Conservation (phyloP, 1,284 basidiomycete genomes). For the Cryptococcus sp. region DNA sequence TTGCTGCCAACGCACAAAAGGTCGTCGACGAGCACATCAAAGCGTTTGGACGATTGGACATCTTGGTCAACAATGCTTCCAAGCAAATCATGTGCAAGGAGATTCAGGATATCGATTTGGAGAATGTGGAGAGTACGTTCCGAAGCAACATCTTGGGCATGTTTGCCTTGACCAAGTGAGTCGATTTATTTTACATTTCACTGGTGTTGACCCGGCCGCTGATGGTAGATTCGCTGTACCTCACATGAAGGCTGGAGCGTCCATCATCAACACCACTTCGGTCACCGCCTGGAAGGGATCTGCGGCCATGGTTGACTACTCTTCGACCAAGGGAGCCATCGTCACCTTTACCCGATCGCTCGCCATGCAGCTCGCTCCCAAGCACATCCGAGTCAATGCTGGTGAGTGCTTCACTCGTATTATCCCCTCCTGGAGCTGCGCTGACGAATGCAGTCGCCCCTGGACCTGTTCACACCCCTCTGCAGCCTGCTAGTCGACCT, state of each 20-base stretch:
- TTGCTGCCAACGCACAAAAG: conserved; percentile 49
- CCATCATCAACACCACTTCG: conserved; percentile 61
- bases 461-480: conserved; percentile 38
- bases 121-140: conserved; percentile 55
- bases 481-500: conserved; percentile 54
- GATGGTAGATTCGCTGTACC: conserved; percentile 50
- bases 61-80: conserved; percentile 62
- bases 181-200: neutral
- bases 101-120: conserved; percentile 53
- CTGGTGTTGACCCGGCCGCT: neutral
- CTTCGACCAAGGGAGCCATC: conserved; percentile 57
- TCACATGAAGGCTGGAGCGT: conserved; percentile 57
- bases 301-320: conserved; percentile 54
- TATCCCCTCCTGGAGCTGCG: neutral
- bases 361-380: conserved; percentile 55
- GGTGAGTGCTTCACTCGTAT: neutral
- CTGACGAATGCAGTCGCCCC: conserved; percentile 4
- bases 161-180: conserved; percentile 54
- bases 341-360: conserved; percentile 56
- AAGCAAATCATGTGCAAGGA: conserved; percentile 53
- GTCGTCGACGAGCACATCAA: conserved; percentile 54
- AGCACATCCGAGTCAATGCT: conserved; percentile 49
- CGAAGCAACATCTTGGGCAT: conserved; percentile 56
- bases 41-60: conserved; percentile 52
- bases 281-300: conserved; percentile 57